Evolutionary conservation across 2,329 filamentous ascomycete genomes (phyloP), one percentile per base, ranked within the genome.

Genomic region (Botrytis fragariae): DNA sequence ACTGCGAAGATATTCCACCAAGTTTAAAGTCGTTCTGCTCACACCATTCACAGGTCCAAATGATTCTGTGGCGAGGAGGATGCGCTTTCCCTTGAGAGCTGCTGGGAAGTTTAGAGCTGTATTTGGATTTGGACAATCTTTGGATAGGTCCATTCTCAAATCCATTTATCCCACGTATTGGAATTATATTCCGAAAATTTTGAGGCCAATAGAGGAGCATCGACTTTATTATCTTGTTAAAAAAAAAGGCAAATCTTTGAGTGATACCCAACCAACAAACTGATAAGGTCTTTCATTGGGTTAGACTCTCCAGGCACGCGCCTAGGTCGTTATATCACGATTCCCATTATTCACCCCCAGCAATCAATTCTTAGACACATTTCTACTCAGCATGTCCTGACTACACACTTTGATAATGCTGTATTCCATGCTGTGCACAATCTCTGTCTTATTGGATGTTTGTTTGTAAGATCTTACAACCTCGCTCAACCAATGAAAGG

Each of bases 41-140:
- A 93, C 91, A n/a, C 91, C 91, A 79, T 93, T 93, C 79, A 93
- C 89, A 0, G 91, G 91, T 4, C 90, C 91, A 73, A 92, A 90
- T 0, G 90, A 92, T 79, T 93, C 91, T 22, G 90, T 92, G 75
- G 90, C 91, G 12, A 93, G 85, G 12, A 93, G 82, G 74, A 93
- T 85, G 75, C 87, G 87, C 80, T 89, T 90, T 16, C 88, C 89
- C 54, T 84, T 82, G n/a, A 92, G 84, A 14, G 83, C 76, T 29
- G 73, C 76, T 8, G 85, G 85, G 70, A 87, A 86, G 39, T 74
- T 18, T 1, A 48, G 60, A n/a, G 48, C 12, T 54, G 25, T 54
- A 20, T 60, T 9, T 45, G 29, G 3, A 16, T 35, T 37, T 35
- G 42, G 42, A 35, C 10, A 16, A 45, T 35, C n/a, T 29, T 45